Evolutionary conservation across 306 rosid species (phyloP).

Genomic region (Dryas alaskensis): DNA sequence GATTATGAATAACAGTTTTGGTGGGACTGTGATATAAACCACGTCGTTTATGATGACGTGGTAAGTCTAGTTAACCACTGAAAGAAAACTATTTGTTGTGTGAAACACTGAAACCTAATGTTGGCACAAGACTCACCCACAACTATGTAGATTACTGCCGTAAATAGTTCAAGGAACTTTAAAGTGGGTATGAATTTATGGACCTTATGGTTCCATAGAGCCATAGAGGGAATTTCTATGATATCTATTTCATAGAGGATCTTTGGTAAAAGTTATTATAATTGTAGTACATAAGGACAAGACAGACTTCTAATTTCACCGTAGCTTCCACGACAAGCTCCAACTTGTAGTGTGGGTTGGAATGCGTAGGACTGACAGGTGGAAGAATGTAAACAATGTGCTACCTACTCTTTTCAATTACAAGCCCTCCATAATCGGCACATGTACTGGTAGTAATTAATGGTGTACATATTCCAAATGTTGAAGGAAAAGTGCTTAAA

Average conservation of each 20-base stretch:
- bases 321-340: not conserved
- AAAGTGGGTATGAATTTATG: not conserved
- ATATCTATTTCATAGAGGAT: too few relatives aligned
- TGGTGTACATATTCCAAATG: not conserved
- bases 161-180: not conserved
- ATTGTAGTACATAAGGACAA: too few relatives aligned
- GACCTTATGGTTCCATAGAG: too few relatives aligned
- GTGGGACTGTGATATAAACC: too few relatives aligned
- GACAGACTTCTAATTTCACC: too few relatives aligned
- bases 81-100: too few relatives aligned
- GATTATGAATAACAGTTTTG: too few relatives aligned
- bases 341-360: not conserved
- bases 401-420: not conserved
- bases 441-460: not conserved
- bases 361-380: not conserved
- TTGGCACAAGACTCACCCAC: not conserved
- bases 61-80: too few relatives aligned
- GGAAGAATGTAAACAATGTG: not conserved
- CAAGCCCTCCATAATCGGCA: not conserved
- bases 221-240: too few relatives aligned
- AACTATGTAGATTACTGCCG: not conserved
- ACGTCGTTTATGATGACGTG: too few relatives aligned
- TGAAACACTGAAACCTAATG: too few relatives aligned
- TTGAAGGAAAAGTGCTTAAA: not conserved
- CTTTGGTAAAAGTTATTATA: too few relatives aligned